Conservation (phyloP, 129 eudicot species). For the Glebionis coronaria region DNA sequence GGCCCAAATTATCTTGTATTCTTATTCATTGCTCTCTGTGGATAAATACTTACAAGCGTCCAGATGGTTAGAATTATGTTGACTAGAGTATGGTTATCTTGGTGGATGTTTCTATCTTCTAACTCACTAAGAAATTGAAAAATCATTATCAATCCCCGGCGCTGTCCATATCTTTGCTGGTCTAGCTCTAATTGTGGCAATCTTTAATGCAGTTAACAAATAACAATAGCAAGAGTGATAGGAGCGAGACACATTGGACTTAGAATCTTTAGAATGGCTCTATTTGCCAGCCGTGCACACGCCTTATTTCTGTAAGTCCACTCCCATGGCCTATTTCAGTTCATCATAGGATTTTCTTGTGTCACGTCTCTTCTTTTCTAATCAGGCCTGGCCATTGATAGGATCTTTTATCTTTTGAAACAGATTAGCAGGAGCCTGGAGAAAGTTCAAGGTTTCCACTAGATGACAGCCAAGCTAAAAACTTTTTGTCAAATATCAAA, state of each 20-base stretch:
- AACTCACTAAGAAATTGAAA: slow-evolving; percentile 14
- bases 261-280: slow-evolving; percentile 44
- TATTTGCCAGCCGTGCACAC: slow-evolving; percentile 24
- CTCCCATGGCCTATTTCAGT: slow-evolving; percentile 31
- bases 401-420: slow-evolving; percentile 39
- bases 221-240: slow-evolving; percentile 35
- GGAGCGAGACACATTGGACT: not conserved
- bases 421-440: slow-evolving; percentile 45
- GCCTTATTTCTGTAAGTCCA: slow-evolving; percentile 52
- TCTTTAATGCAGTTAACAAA: slow-evolving; percentile 18
- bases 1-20: not conserved
- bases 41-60: slow-evolving; percentile 6
- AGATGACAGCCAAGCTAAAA: slow-evolving; percentile 30
- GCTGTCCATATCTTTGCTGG: slow-evolving; percentile 28
- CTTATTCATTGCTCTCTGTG: slow-evolving; percentile 9
- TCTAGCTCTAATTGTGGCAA: slow-evolving; percentile 32
- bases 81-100: slow-evolving; percentile 24
- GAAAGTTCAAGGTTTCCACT: slow-evolving; percentile 37
- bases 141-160: slow-evolving; percentile 13
- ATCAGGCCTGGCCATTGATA: slow-evolving; percentile 43
- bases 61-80: not conserved
- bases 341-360: slow-evolving; percentile 45
- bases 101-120: slow-evolving; percentile 11
- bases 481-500: slow-evolving; percentile 26
- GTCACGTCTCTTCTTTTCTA: slow-evolving; percentile 38